phyloP scores from a whole-genome alignment of 192 early-diverging fungal species.

The Gonapodya prolifera region DNA sequence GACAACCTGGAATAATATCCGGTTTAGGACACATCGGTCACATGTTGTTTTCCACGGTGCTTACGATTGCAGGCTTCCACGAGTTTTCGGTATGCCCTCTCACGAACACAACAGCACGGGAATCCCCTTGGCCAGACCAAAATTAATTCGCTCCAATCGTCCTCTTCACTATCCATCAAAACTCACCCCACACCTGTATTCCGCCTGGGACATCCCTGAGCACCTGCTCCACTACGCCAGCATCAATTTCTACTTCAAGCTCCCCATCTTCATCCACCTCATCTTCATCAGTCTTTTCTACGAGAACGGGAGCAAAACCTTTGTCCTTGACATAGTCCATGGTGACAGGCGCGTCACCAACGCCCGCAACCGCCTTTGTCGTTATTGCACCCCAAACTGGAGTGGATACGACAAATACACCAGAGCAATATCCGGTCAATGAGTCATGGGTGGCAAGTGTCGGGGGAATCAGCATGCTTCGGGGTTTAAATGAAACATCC shows the following conservation, averaged over 20 bases:
- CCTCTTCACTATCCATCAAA: constrained; percentile 4
- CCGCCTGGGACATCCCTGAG: constrained; percentile 7
- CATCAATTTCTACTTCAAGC: neutral
- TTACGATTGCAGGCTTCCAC: constrained; percentile 33
- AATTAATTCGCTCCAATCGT: constrained; percentile 10
- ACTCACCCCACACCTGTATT: constrained; percentile 10
- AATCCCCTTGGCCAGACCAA: constrained; percentile 19
- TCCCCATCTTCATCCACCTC: neutral
- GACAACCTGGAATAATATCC: neutral
- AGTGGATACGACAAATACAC: neutral
- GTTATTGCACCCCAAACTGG: neutral
- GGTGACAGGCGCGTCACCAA: neutral
- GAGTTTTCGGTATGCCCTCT: neutral
- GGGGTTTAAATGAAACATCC: no score
- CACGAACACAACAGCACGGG: constrained; percentile 2
- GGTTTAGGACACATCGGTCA: no score
- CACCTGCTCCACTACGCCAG: constrained; percentile 1
- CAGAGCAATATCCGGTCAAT: no score
- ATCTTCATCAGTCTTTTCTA: neutral
- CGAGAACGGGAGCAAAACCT: neutral
- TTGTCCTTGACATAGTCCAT: neutral
- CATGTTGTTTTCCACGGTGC: no score
- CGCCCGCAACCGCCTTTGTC: neutral
- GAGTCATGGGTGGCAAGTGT: no score
- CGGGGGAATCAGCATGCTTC: no score